These are phyloP conservation scores for Ceratocystiopsis sp. DNA, from an alignment of 2,329 filamentous ascomycete species.

Conservation along the genomic window DNA sequence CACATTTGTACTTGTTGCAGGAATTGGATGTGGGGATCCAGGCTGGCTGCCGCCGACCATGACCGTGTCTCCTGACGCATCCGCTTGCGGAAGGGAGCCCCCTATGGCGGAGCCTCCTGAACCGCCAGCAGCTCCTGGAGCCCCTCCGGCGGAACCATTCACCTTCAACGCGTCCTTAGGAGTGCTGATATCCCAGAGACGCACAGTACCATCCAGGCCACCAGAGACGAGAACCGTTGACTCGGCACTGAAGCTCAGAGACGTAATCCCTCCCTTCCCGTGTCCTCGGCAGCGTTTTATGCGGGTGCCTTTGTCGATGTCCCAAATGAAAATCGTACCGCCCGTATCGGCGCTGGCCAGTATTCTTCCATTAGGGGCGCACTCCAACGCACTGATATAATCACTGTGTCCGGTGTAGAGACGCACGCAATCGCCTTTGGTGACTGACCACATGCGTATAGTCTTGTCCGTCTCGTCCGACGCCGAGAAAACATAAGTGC, in stretches of 20 bases:
- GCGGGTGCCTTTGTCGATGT: slow-evolving; percentile 67
- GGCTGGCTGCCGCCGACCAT: slow-evolving; percentile 23
- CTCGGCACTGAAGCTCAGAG: slow-evolving; percentile 82
- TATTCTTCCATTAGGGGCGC: slow-evolving; percentile 72
- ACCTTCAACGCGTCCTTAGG: slow-evolving; percentile 47
- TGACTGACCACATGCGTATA: slow-evolving; percentile 93
- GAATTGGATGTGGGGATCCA: too few species aligned
- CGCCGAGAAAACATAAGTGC: slow-evolving; percentile 81
- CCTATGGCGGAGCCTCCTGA: slow-evolving; percentile 14
- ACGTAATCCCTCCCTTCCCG: slow-evolving; percentile 85
- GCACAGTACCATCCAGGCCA: slow-evolving; percentile 80
- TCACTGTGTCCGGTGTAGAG: slow-evolving; percentile 86
- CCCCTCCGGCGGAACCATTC: not conserved
- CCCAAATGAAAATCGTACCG: slow-evolving; percentile 89
- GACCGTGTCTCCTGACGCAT: too few species aligned
- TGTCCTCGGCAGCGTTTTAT: slow-evolving; percentile 91
- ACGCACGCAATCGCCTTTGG: slow-evolving; percentile 70
- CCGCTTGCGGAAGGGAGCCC: too few species aligned
- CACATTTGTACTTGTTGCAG: too few species aligned
- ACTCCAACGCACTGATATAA: slow-evolving; percentile 70
- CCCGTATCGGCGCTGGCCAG: slow-evolving; percentile 81
- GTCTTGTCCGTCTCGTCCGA: slow-evolving; percentile 75
- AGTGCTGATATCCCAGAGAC: slow-evolving; percentile 79
- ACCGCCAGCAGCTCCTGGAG: too few species aligned
- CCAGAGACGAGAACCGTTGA: slow-evolving; percentile 80